These are phyloP conservation scores for Thielaviopsis euricoi DNA, from an alignment of 2,329 filamentous ascomycete genomes.

Conservation along the genomic window DNA sequence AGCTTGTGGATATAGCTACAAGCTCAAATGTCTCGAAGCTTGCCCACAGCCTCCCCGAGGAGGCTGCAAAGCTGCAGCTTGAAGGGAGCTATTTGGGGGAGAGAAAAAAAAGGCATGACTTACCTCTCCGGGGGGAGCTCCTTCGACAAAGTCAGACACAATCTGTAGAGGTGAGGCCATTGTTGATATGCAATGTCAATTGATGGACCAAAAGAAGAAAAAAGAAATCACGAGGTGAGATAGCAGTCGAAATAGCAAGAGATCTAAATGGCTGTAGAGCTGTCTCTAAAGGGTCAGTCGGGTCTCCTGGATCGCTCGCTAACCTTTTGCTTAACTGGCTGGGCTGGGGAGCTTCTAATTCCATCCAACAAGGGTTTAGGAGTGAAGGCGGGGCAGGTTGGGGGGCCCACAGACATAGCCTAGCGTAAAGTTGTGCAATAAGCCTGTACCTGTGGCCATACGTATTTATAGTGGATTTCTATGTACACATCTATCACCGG, in stretches of 20 bases:
- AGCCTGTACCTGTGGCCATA: neutral
- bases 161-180: constrained; percentile 10
- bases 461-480: neutral
- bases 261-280: neutral
- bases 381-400: constrained; percentile 5
- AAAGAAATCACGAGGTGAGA: neutral
- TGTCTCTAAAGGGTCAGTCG: neutral
- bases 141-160: constrained; percentile 9
- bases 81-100: neutral
- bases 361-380: neutral
- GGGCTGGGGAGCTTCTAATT: neutral
- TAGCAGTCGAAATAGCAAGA: neutral
- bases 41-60: constrained; percentile 1
- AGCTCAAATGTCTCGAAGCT: neutral
- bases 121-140: constrained; percentile 11
- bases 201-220: neutral
- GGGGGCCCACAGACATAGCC: neutral
- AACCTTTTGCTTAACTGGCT: neutral
- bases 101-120: neutral
- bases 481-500: neutral
- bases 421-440: neutral
- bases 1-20: neutral
- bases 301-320: constrained; percentile 1
- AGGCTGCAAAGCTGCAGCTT: neutral
- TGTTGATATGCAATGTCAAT: neutral